Evolutionary conservation across 495 filamentous ascomycete species (phyloP), one percentile per base, ranked within the genome.

Genomic region (Geopyxis carbonaria): DNA sequence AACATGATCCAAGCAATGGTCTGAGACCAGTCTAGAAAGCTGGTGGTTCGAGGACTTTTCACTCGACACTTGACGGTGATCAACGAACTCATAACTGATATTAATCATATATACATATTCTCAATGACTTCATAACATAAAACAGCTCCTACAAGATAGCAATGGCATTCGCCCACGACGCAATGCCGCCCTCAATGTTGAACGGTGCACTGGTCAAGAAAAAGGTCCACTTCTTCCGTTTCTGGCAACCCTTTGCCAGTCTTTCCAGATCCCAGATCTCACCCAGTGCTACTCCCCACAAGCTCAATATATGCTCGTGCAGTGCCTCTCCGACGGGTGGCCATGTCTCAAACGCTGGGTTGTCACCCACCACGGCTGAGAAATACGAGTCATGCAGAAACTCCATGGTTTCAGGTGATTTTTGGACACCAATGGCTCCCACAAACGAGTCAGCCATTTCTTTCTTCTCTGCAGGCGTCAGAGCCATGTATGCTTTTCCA

Each of bases 361-460:
- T 61, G 45, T 78, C 75, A 0, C 71, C 72, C 3, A 64, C 68
- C 19, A 77, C 73, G 1, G 62, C 65, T 3, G 75, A 65, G 46
- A 79, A 78, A 36, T 76, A 78, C 37, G 64, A 68, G 51, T 80
- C 72, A 46, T 78, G 72, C 44, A 81, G 45, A 67, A 71, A 78
- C 34, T 73, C 68, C 34, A 71, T 47, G 27, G 76, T 61, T 32
- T 57, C 56, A 22, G 72, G 62, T 22, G 73, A 71, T 46, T 76
- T 73, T 40, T 61, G 56, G 1, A 71, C 46, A 0, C 76, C 77
- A 4, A 61, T 69, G n/a, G n/a, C n/a, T n/a, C n/a, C n/a, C n/a
- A n/a, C n/a, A n/a, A n/a, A n/a, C n/a, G n/a, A n/a, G 15, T 44
- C 45, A 41, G 20, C 64, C 2, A 52, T 22, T 43, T 52, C 64